Evolutionary conservation across 2,329 filamentous ascomycete genomes (phyloP).

Genomic region (Sporothrix sp.): DNA sequence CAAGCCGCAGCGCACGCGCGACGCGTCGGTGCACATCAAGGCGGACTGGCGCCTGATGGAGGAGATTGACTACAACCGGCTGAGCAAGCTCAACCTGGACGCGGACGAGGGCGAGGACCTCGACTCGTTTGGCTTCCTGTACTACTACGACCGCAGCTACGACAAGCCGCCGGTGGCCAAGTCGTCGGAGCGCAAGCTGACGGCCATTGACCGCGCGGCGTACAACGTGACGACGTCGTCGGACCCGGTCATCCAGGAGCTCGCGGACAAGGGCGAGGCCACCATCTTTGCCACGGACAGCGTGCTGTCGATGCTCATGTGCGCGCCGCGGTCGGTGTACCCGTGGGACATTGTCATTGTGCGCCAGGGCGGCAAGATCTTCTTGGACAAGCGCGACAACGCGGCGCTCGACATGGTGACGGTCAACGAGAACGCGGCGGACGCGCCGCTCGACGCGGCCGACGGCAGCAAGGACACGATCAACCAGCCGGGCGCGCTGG

Average conservation of each 20-base stretch:
- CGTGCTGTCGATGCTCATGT: conserved; percentile 99
- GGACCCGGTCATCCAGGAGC: conserved; percentile 92
- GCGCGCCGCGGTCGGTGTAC: conserved; percentile 90
- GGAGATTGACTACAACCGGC: conserved; percentile 96
- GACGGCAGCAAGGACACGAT: conserved; percentile 90
- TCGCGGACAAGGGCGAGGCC: conserved; percentile 90
- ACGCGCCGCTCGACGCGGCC: conserved; percentile 82
- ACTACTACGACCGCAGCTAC: conserved; percentile 94
- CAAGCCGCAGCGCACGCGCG: conserved; percentile 92
- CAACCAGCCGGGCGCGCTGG: conserved; percentile 87
- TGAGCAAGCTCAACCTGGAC: conserved; percentile 92
- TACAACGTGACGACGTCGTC: conserved; percentile 98
- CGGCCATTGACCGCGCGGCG: conserved; percentile 81
- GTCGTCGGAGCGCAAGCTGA: conserved; percentile 76
- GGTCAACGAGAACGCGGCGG: conserved; percentile 96
- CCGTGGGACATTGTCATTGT: conserved; percentile 96
- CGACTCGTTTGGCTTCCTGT: conserved; percentile 91
- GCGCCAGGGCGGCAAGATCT: conserved; percentile 91
- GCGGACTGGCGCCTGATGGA: conserved; percentile 91
- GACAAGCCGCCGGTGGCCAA: conserved; percentile 82
- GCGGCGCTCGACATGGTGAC: conserved; percentile 94
- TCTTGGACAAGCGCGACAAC: conserved; percentile 96
- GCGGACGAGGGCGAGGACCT: conserved; percentile 91
- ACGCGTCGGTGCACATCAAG: conserved; percentile 93
- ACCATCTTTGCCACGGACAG: conserved; percentile 96